phyloP scores from a whole-genome alignment of 2,329 filamentous ascomycete genomes.

The Chrysosporium queenslandicum region DNA sequence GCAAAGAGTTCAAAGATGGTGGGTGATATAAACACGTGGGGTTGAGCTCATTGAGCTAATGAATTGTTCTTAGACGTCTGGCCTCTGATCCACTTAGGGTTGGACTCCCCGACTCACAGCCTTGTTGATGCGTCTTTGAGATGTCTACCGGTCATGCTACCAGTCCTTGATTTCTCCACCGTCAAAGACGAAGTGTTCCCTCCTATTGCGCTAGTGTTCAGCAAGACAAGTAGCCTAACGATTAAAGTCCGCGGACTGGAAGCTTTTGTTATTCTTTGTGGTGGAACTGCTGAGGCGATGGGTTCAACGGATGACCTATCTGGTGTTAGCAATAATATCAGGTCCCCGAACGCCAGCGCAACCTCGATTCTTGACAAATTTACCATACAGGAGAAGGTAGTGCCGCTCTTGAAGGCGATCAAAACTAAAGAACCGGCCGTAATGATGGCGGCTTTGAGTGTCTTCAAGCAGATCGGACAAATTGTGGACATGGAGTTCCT shows the following conservation, averaged over 20 bases:
- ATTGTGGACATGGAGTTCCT: constrained; percentile 82
- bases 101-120: constrained; percentile 81
- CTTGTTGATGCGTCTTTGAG: constrained; percentile 77
- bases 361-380: constrained; percentile 88
- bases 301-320: constrained; percentile 60
- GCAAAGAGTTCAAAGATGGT: constrained; percentile 93
- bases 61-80: constrained; percentile 57
- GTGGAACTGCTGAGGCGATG: constrained; percentile 49
- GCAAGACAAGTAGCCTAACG: constrained; percentile 79
- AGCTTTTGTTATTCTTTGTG: constrained; percentile 81
- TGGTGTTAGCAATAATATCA: constrained; percentile 47
- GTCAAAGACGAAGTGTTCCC: constrained; percentile 97
- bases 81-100: constrained; percentile 69
- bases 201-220: constrained; percentile 80
- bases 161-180: constrained; percentile 86
- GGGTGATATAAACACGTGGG: constrained; percentile 23
- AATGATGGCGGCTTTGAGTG: constrained; percentile 83
- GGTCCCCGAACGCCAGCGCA: constrained; percentile 42
- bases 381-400: constrained; percentile 94
- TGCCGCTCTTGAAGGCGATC: constrained; percentile 81
- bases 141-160: constrained; percentile 68
- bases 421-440: constrained; percentile 97
- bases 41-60: not conserved
- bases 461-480: constrained; percentile 72
- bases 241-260: constrained; percentile 92